phyloP scores from a whole-genome alignment of 345 rosid genomes.

The Hypericum androsaemum region DNA sequence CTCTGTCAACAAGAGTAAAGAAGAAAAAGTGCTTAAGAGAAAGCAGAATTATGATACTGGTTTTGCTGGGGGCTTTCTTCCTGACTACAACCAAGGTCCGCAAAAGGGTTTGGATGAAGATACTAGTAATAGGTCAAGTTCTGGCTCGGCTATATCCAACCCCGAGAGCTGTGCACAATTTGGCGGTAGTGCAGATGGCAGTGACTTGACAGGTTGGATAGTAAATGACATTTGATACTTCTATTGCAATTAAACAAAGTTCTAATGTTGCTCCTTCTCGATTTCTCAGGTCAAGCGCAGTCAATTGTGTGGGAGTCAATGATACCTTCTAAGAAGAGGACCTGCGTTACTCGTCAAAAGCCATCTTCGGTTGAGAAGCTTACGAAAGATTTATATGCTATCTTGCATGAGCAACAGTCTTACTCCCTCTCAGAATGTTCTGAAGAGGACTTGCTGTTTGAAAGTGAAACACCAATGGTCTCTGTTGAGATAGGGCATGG shows the following conservation, averaged over 20 bases:
- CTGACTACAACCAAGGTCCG: constrained; percentile 43
- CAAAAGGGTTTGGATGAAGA: constrained; percentile 66
- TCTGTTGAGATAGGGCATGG: constrained; percentile 98
- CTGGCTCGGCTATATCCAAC: constrained; percentile 93
- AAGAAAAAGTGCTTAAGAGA: constrained; percentile 58
- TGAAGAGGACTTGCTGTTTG: constrained; percentile 89
- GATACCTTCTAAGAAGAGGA: constrained; percentile 89
- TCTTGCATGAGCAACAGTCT: constrained; percentile 89
- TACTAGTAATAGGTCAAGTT: constrained; percentile 82
- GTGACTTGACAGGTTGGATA: constrained; percentile 82
- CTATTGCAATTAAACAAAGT: not conserved
- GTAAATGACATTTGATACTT: not conserved
- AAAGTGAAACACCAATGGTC: constrained; percentile 80
- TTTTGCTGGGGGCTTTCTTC: constrained; percentile 25
- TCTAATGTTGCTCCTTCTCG: constrained; percentile 9
- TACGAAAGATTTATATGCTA: constrained; percentile 67
- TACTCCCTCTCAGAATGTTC: constrained; percentile 81
- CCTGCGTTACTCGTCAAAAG: constrained; percentile 74
- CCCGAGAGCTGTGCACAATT: constrained; percentile 92
- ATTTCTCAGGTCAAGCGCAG: constrained; percentile 65
- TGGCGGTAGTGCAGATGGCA: constrained; percentile 57
- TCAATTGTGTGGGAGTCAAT: constrained; percentile 76
- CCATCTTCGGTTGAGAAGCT: constrained; percentile 88
- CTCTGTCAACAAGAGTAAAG: constrained; percentile 50
- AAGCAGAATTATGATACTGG: constrained; percentile 46